These are phyloP conservation scores for Nemania sp. DNA, from an alignment of 2,329 filamentous ascomycete genomes.

Conservation along the genomic window DNA sequence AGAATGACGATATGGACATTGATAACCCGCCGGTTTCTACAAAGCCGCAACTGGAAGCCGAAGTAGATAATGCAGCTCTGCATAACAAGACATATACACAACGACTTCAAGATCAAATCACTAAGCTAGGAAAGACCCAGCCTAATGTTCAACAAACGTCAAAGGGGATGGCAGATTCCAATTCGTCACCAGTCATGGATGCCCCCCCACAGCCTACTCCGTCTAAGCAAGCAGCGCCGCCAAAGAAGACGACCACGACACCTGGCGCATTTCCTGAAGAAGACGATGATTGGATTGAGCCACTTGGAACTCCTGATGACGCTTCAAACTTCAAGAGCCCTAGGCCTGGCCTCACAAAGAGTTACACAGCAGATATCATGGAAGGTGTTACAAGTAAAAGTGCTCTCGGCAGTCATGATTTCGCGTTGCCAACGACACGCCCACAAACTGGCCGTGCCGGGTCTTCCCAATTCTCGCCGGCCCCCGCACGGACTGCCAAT, in stretches of 20 bases:
- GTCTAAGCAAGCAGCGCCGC: slow-evolving; percentile 55
- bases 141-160: slow-evolving; percentile 60
- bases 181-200: slow-evolving; percentile 44
- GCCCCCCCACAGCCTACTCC: slow-evolving; percentile 49
- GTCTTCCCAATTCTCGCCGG: slow-evolving; percentile 54
- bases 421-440: slow-evolving; percentile 58
- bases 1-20: slow-evolving; percentile 59
- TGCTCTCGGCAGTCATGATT: slow-evolving; percentile 61
- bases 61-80: slow-evolving; percentile 64
- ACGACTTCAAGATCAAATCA: slow-evolving; percentile 91
- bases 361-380: slow-evolving; percentile 71
- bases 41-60: slow-evolving; percentile 61
- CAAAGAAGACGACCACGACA: slow-evolving; percentile 55
- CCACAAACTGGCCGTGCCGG: slow-evolving; percentile 49
- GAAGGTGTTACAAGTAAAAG: slow-evolving; percentile 65
- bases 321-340: slow-evolving; percentile 56
- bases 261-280: slow-evolving; percentile 72
- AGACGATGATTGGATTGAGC: slow-evolving; percentile 74
- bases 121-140: slow-evolving; percentile 72
- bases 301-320: slow-evolving; percentile 57
- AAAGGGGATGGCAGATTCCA: slow-evolving; percentile 59
- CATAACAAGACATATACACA: slow-evolving; percentile 95
- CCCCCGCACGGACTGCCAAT: slow-evolving; percentile 50
- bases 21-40: slow-evolving; percentile 59
- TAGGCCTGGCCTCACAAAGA: slow-evolving; percentile 69